Evolutionary conservation across 768 basidiomycete species (phyloP), one percentile per base, ranked within the genome.

Genomic region (Tylopilus plumbeoviolaceoides): DNA sequence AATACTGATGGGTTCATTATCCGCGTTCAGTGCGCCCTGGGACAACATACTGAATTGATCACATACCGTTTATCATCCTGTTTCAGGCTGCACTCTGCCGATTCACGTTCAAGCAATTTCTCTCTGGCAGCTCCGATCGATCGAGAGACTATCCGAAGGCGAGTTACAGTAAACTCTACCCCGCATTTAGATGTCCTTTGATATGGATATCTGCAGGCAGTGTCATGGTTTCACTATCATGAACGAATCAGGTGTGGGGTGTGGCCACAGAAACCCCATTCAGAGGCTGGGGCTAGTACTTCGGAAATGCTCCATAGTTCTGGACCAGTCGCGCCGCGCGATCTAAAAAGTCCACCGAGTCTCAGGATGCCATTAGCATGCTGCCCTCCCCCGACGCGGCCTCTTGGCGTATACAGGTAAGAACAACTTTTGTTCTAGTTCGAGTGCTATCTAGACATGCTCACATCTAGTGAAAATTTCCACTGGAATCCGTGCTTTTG

Each of bases 231-330:
- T 33, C 27, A 30, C 44, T 48, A 47, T 36, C 53, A 55, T 55
- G 14, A 45, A n/a, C 39, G 17, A 30, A 48, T 48, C 31, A 14
- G 25, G 28, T 17, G 1, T 42, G 36, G 14, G 27, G 28, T n/a
- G 41, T 20, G 47, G 50, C 55, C 55, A 35, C 50, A 42, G 48
- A 58, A 61, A 48, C 56, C 31, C 53, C 56, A 50, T 40, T 6
- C 18, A 46, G 50, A 44, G 30, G 20, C 28, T 45, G 44, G 31
- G 42, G 31, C 21, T 44, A 44, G n/a, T 5, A 18, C n/a, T 38
- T 21, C 14, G 47, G 50, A 47, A 27, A n/a, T 21, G 40, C 15
- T 27, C 20, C 20, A 15, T 23, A 21, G 27, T 35, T 47, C 43
- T 57, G 41, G 20, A 56, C 23, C 18, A 10, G 27, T 18, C 21